These are phyloP conservation scores for Aleurites moluccanus DNA, from an alignment of 441 rosid genomes.

Conservation along the genomic window DNA sequence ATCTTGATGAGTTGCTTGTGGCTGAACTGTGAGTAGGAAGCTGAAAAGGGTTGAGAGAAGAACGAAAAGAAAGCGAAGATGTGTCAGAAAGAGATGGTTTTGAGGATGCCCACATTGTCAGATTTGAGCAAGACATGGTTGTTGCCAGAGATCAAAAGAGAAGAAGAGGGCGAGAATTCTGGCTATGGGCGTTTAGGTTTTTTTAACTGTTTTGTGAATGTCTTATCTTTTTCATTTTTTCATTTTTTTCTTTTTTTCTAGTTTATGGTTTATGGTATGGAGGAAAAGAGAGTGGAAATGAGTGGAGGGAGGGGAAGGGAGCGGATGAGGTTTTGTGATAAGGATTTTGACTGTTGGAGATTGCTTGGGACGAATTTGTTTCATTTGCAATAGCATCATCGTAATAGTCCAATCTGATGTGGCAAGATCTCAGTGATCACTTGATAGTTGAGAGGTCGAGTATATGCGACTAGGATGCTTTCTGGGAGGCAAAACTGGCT, in stretches of 20 bases:
- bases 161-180: constrained; percentile 11
- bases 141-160: constrained; percentile 7
- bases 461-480: constrained; percentile 30
- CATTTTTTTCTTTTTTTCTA: too few species aligned
- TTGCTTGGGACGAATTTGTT: constrained; percentile 24
- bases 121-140: constrained; percentile 65
- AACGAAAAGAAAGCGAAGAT: constrained; percentile 57
- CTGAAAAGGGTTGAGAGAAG: constrained; percentile 56
- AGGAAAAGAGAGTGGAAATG: constrained; percentile 41
- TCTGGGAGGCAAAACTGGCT: neutral
- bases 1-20: constrained; percentile 40
- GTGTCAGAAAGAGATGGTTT: constrained; percentile 65
- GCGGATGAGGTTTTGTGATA: constrained; percentile 72
- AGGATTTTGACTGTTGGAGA: constrained; percentile 56
- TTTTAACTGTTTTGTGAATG: constrained; percentile 10
- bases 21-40: constrained; percentile 44
- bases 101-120: constrained; percentile 62
- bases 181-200: constrained; percentile 21
- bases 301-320: constrained; percentile 57
- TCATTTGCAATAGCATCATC: neutral
- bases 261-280: constrained; percentile 30
- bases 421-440: constrained; percentile 22
- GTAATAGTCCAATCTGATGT: constrained; percentile 26
- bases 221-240: constrained; percentile 34
- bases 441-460: neutral